Base-by-base conservation (phyloP, 148 eudicot species). In the Rhododendron molle region DNA sequence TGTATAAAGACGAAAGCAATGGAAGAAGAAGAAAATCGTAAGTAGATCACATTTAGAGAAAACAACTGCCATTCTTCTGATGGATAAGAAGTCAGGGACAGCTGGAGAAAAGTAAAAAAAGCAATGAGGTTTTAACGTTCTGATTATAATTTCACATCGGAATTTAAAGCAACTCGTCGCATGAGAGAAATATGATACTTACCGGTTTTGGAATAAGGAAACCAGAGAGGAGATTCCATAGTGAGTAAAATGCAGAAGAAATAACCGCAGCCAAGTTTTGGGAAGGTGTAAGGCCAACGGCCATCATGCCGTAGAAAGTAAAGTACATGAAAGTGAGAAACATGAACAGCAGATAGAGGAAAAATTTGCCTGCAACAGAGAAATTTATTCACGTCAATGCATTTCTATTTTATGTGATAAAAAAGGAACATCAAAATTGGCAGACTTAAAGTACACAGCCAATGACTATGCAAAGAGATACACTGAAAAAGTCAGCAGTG, bases 231-330 rank as follows among this genome's bases (percentile, higher is more conserved):
- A 97, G 96, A 87, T 97, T 97, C 99, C 98, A 95, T 34, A 96
- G 82, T 1, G 97, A 93, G 89, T 96, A 96, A 76, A 90, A 93
- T 23, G 95, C 95, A 60, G 98, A 93, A 69, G 99, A 94, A 76
- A 94, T 86, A 30, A 97, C 93, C 10, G 99, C 94, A 83, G 98
- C 95, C 83, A 97, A 36, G 80, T 92, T 89, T 79, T 91, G 95
- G 13, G 86, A 84, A 30, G 98, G 90, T 40, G 99, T 95, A 16
- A 97, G 93, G 80, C 94, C 95, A 83, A 95, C 94, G 62, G 92
- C 94, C 98, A 97, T 94, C 99, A 97, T 97, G 13, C 99, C 99
- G 38, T 93, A 95, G 81, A 88, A 94, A 83, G 98, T 97, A 90
- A 94, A 97, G 91, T 97, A 97, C 4, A 88, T 92, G 92, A 96